Conservation (phyloP, 352 stramenopile species). For the Phytophthora constricta region DNA sequence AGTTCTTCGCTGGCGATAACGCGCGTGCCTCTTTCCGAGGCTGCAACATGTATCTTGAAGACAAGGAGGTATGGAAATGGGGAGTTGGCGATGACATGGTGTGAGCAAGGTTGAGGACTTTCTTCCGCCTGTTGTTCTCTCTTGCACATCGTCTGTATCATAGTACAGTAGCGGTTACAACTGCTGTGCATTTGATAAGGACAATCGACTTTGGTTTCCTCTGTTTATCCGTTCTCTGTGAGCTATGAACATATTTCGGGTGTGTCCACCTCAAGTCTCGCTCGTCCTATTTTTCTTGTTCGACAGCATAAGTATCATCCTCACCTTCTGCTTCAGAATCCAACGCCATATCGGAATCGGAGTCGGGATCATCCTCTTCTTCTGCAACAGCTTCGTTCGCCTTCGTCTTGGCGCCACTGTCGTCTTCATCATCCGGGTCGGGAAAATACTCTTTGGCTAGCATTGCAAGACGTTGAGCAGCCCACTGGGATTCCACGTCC, state of each 20-base stretch:
- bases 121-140: too few relatives aligned
- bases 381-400: conserved; percentile 22
- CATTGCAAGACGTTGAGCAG: conserved; percentile 54
- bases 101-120: conserved; percentile 20
- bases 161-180: too few relatives aligned
- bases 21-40: conserved; percentile 76
- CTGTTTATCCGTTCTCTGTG: too few relatives aligned
- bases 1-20: conserved; percentile 81
- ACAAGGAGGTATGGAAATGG: conserved; percentile 58
- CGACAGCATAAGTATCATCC: conserved; percentile 8
- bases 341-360: conserved; percentile 44
- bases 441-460: conserved; percentile 78
- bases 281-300: conserved; percentile 20
- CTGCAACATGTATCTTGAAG: conserved; percentile 88
- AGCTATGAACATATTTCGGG: too few relatives aligned
- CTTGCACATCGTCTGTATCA: too few relatives aligned
- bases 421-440: conserved; percentile 40
- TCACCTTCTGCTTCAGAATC: conserved; percentile 31
- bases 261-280: too few relatives aligned
- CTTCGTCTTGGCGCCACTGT: conserved; percentile 21
- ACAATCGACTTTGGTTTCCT: too few relatives aligned
- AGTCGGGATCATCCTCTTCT: conserved; percentile 41
- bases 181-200: too few relatives aligned
- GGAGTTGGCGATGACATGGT: conserved; percentile 36
- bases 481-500: conserved; percentile 67